Evolutionary conservation across 148 eudicot species (phyloP).

Genomic region (Fagopyrum esculentum): DNA sequence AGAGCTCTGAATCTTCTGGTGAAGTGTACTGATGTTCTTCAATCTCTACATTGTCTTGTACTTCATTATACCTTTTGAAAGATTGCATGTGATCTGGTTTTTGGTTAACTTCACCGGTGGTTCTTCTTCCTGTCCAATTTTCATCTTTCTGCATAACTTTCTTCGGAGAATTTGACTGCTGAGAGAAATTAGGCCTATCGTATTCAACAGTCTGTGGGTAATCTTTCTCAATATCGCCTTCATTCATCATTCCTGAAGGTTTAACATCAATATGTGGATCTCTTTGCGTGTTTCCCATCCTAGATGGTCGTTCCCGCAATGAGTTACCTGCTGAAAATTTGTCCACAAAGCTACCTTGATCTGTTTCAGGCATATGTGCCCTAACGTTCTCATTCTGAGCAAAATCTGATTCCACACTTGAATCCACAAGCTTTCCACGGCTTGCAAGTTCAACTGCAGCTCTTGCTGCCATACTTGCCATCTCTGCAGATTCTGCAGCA

Average conservation of each 20-base stretch:
- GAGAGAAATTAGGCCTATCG: neutral
- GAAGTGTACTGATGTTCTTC: slow-evolving; percentile 19
- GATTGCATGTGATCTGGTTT: slow-evolving; percentile 17
- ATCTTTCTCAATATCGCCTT: slow-evolving; percentile 14
- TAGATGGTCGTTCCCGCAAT: slow-evolving; percentile 24
- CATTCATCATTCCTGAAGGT: slow-evolving; percentile 13
- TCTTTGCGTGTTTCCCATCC: slow-evolving; percentile 19
- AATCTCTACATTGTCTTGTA: slow-evolving; percentile 16
- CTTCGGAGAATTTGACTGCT: slow-evolving; percentile 4
- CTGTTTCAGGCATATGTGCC: slow-evolving; percentile 17
- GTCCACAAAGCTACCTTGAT: slow-evolving; percentile 20
- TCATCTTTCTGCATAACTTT: slow-evolving; percentile 9
- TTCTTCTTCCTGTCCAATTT: slow-evolving; percentile 14
- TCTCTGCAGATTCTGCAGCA: slow-evolving; percentile 96
- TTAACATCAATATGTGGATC: slow-evolving; percentile 7
- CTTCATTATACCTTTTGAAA: slow-evolving; percentile 14
- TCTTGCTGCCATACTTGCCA: slow-evolving; percentile 91
- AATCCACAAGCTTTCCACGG: slow-evolving; percentile 34
- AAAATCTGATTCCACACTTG: slow-evolving; percentile 17
- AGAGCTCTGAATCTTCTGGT: slow-evolving; percentile 1
- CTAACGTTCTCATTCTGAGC: slow-evolving; percentile 22
- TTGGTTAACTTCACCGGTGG: neutral
- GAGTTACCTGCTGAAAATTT: slow-evolving; percentile 21
- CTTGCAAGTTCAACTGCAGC: slow-evolving; percentile 89
- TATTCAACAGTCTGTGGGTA: neutral